Conservation (phyloP, 257 asterid species). For the Oldenlandia corymbosa region DNA sequence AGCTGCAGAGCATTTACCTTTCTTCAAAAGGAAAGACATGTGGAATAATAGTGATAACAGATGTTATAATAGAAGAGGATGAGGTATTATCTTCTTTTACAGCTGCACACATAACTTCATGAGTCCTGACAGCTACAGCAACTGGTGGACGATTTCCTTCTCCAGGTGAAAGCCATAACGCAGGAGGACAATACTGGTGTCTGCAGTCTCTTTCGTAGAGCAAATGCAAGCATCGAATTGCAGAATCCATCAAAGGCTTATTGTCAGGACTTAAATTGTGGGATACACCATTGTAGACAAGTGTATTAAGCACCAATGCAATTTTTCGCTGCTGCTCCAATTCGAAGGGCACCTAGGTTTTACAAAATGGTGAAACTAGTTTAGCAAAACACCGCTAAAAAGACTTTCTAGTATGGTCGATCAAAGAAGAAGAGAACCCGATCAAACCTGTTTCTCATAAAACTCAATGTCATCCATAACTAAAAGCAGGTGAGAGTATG, state of each 20-base stretch:
- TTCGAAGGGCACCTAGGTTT: conserved; percentile 69
- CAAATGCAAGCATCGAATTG: conserved; percentile 86
- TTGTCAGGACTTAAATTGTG: conserved; percentile 34
- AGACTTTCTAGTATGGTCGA: not conserved
- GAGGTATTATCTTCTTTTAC: conserved; percentile 33
- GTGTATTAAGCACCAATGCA: conserved; percentile 65
- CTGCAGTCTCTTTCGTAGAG: conserved; percentile 92
- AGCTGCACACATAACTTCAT: conserved; percentile 49
- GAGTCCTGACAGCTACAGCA: conserved; percentile 93
- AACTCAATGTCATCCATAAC: conserved; percentile 92
- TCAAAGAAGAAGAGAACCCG: conserved; percentile 9
- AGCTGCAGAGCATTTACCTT: conserved; percentile 42
- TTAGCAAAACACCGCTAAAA: not conserved
- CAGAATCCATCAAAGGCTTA: conserved; percentile 63
- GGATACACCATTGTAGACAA: conserved; percentile 72
- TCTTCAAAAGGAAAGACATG: conserved; percentile 95
- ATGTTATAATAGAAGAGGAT: conserved; percentile 47
- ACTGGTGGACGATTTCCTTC: conserved; percentile 75
- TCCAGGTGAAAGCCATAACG: conserved; percentile 94
- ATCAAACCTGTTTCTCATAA: conserved; percentile 84
- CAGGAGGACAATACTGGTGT: conserved; percentile 81
- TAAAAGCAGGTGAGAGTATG: conserved; percentile 81
- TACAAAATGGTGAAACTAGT: conserved; percentile 1
- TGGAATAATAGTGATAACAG: conserved; percentile 79
- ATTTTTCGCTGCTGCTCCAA: conserved; percentile 83